phyloP scores from a whole-genome alignment of 768 basidiomycete species.

The Amanita jacksonii region DNA sequence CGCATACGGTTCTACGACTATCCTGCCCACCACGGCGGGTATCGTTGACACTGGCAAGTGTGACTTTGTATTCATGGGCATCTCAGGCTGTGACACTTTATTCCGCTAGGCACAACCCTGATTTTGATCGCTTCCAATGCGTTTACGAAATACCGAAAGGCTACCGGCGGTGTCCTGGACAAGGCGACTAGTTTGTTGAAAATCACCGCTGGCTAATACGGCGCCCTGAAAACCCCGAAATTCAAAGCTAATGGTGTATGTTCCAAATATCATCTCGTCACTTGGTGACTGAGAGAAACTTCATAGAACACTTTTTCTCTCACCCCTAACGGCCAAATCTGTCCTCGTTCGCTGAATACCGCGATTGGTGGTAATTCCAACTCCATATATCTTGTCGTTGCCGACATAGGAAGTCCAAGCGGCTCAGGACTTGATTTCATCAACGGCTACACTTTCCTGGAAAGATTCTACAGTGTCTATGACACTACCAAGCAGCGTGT shows the following conservation, averaged over 20 bases:
- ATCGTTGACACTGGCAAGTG: constrained; percentile 48
- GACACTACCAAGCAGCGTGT: constrained; percentile 49
- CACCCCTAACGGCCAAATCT: constrained; percentile 59
- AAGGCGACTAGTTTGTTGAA: constrained; percentile 37
- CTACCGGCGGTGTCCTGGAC: constrained; percentile 36
- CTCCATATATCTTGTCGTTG: constrained; percentile 49
- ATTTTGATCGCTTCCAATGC: constrained; percentile 38
- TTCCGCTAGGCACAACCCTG: constrained; percentile 34
- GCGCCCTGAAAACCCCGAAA: constrained; percentile 41
- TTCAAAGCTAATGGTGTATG: constrained; percentile 45
- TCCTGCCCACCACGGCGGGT: constrained; percentile 39
- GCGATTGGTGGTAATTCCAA: constrained; percentile 41
- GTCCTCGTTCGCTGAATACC: constrained; percentile 51
- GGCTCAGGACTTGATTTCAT: constrained; percentile 63
- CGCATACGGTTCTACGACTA: constrained; percentile 37
- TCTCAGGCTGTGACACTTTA: not conserved
- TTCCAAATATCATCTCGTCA: constrained; percentile 16
- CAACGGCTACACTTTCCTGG: constrained; percentile 31
- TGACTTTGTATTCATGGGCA: not conserved
- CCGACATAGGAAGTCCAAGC: constrained; percentile 38
- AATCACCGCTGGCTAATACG: constrained; percentile 42
- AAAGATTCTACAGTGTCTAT: constrained; percentile 58
- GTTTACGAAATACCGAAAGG: constrained; percentile 30
- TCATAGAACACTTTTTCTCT: constrained; percentile 40
- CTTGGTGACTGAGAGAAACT: constrained; percentile 16